phyloP scores from a whole-genome alignment of 805 yeast genomes.

The Candida odintsovae region DNA sequence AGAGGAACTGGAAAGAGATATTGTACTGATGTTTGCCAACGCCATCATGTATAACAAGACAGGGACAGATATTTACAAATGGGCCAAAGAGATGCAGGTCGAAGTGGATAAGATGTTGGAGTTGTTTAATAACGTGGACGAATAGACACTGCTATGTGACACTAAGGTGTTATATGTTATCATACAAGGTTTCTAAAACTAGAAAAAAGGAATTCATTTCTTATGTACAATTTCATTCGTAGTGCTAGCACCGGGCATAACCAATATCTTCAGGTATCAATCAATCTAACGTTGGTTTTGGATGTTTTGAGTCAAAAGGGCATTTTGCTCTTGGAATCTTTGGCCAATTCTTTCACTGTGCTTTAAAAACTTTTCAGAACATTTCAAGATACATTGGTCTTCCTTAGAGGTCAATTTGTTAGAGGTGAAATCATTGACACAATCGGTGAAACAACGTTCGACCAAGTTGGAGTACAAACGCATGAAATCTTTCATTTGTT shows the following conservation, averaged over 20 bases:
- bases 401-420: constrained; percentile 81
- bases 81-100: constrained; percentile 66
- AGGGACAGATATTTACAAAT: constrained; percentile 51
- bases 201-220: neutral
- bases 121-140: constrained; percentile 53
- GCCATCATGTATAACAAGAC: constrained; percentile 76
- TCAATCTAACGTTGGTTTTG: neutral
- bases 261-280: neutral
- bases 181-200: neutral
- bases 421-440: constrained; percentile 98
- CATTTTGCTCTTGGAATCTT: constrained; percentile 97
- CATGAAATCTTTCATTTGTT: constrained; percentile 99
- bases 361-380: constrained; percentile 96
- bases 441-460: constrained; percentile 94
- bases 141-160: neutral
- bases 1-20: constrained; percentile 56
- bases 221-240: neutral
- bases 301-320: constrained; percentile 67
- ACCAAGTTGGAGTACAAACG: constrained; percentile 90
- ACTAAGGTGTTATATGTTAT: neutral
- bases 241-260: neutral
- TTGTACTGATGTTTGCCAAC: constrained; percentile 75
- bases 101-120: constrained; percentile 54
- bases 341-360: constrained; percentile 98
- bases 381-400: constrained; percentile 77